phyloP scores from a whole-genome alignment of 202 grass and related monocot species.

The Zizania palustris region DNA sequence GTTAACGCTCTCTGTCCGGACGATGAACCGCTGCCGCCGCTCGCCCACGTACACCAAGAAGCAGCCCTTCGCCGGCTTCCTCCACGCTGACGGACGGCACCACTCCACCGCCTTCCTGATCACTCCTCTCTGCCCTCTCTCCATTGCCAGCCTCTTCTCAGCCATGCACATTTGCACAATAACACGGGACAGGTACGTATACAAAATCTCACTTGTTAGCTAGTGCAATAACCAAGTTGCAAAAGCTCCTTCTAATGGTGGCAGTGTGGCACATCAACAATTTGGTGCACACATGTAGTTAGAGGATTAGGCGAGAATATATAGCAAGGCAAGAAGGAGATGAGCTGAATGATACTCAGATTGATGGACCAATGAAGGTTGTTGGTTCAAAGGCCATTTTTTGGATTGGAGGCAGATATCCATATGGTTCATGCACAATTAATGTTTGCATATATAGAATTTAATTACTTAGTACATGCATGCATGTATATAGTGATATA shows the following conservation, averaged over 20 bases:
- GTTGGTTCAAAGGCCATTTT: slow-evolving; percentile 1
- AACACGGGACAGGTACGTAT: too few relatives aligned
- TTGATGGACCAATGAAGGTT: not conserved
- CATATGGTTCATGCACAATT: slow-evolving; percentile 3
- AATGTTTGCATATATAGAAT: slow-evolving; percentile 36
- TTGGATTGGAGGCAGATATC: slow-evolving; percentile 8
- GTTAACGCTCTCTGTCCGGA: slow-evolving; percentile 53
- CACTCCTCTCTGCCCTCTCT: slow-evolving; percentile 46
- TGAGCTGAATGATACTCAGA: not conserved
- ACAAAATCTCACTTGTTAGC: not conserved
- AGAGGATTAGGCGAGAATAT: slow-evolving; percentile 13
- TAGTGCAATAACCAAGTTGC: not conserved
- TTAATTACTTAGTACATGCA: not conserved
- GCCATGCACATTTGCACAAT: slow-evolving; percentile 2
- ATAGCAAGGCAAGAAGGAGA: not conserved
- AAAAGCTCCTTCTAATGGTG: not conserved
- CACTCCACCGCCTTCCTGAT: slow-evolving; percentile 55
- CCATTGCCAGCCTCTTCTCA: slow-evolving; percentile 12
- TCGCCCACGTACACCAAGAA: slow-evolving; percentile 51
- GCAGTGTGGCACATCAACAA: not conserved
- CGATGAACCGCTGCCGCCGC: slow-evolving; percentile 46
- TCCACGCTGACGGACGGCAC: slow-evolving; percentile 31
- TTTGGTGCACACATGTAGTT: not conserved
- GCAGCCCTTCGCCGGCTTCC: slow-evolving; percentile 41
- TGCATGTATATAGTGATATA: slow-evolving; percentile 14